Conservation (phyloP, 208 protist species). For the Crithidia bombi region DNA sequence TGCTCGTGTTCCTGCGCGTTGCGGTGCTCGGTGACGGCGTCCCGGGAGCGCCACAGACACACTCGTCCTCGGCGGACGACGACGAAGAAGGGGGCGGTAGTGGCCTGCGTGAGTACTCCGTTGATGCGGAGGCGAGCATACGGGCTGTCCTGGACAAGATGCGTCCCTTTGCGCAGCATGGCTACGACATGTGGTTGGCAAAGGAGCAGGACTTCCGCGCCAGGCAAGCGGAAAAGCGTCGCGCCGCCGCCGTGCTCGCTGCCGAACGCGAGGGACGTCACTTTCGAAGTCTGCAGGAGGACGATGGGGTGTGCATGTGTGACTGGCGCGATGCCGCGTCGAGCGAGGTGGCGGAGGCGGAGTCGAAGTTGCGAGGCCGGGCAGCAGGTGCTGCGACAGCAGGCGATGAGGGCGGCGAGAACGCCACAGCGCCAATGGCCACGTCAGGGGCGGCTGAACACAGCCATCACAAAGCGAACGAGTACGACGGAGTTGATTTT, state of each 20-base stretch:
- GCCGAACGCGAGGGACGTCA: slow-evolving; percentile 16
- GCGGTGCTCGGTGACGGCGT: slow-evolving; percentile 39
- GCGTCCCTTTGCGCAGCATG: slow-evolving; percentile 37
- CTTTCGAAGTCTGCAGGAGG: slow-evolving; percentile 23
- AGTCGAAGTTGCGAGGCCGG: neutral
- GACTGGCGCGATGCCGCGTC: slow-evolving; percentile 24
- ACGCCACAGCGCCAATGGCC: neutral
- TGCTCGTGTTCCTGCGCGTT: slow-evolving; percentile 73
- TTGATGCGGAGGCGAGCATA: slow-evolving; percentile 27
- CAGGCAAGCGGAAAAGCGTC: slow-evolving; percentile 9
- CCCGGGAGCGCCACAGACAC: neutral
- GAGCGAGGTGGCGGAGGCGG: slow-evolving; percentile 4
- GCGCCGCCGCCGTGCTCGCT: slow-evolving; percentile 12
- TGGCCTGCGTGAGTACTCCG: neutral
- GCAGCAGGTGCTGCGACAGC: neutral
- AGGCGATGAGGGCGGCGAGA: neutral
- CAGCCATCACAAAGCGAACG: neutral
- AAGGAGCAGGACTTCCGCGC: slow-evolving; percentile 24
- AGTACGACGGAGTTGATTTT: slow-evolving; percentile 12
- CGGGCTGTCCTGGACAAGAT: slow-evolving; percentile 41
- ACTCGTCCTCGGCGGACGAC: neutral
- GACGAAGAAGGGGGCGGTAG: too few relatives aligned
- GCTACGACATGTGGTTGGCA: slow-evolving; percentile 43
- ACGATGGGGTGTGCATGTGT: slow-evolving; percentile 27
- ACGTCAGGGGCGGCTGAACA: too few relatives aligned